Evolutionary conservation across 805 yeast species (phyloP).

Genomic region (Barnettozyma sp.): DNA sequence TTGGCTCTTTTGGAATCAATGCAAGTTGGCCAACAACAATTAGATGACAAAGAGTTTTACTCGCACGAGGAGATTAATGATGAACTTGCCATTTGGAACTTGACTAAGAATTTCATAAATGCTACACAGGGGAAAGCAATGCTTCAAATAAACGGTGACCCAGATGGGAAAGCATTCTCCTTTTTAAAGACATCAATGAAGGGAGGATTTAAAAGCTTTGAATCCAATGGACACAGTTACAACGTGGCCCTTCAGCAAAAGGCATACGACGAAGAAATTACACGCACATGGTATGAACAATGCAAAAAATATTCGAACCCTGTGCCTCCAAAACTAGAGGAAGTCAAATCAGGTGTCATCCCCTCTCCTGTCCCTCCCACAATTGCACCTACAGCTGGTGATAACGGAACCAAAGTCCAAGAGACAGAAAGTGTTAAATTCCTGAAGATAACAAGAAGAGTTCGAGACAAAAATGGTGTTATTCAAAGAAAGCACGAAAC

Average conservation of each 20-base stretch:
- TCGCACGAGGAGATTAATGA: conserved; percentile 55
- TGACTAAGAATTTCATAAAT: conserved; percentile 82
- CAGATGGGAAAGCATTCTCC: conserved; percentile 84
- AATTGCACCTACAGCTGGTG: not conserved
- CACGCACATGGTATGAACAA: conserved; percentile 86
- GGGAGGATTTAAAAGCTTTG: conserved; percentile 64
- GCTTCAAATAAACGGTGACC: conserved; percentile 93
- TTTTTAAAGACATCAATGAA: conserved; percentile 90
- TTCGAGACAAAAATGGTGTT: conserved; percentile 77
- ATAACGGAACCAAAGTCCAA: conserved; percentile 13
- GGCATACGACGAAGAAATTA: conserved; percentile 85
- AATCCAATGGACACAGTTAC: conserved; percentile 60
- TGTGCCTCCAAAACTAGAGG: conserved; percentile 9
- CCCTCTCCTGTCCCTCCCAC: not conserved
- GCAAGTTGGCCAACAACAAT: conserved; percentile 86
- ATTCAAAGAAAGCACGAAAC: conserved; percentile 75
- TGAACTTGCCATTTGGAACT: conserved; percentile 89
- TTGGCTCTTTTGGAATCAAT: conserved; percentile 78
- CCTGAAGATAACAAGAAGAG: conserved; percentile 67
- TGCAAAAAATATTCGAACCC: conserved; percentile 46
- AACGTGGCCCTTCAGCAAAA: conserved; percentile 83
- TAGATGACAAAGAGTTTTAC: conserved; percentile 72
- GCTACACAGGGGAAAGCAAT: conserved; percentile 96
- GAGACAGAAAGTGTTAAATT: conserved; percentile 27
- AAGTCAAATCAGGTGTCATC: conserved; percentile 23